Conservation (phyloP, 164 flowering plant genomes). For the Magnolia changhungtana region DNA sequence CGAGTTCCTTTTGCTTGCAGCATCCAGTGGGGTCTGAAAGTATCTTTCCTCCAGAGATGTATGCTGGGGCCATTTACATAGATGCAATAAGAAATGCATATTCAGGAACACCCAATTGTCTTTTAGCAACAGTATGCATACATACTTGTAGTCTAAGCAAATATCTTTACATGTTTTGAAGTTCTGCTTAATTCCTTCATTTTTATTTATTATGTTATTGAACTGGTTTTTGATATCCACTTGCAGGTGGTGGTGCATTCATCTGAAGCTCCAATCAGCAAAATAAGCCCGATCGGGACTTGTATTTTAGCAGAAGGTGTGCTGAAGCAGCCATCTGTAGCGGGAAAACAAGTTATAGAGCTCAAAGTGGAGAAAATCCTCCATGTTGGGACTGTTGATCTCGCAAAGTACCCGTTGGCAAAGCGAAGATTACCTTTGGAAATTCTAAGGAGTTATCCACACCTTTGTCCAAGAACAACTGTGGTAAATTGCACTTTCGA, state of each 20-base stretch:
- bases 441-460: conserved; percentile 46
- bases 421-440: conserved; percentile 61
- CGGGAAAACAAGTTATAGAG: conserved; percentile 54
- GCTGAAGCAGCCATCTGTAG: conserved; percentile 33
- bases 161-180: neutral
- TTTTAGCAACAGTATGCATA: neutral
- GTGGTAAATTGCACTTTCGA: conserved; percentile 40
- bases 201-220: neutral
- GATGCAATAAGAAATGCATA: no score
- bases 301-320: conserved; percentile 77
- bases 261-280: conserved; percentile 37
- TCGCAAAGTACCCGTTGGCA: conserved; percentile 56
- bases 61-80: neutral
- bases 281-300: conserved; percentile 61
- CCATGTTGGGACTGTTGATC: conserved; percentile 70
- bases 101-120: no score
- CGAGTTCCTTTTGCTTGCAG: neutral
- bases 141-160: neutral
- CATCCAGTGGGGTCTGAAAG: neutral
- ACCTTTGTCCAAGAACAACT: conserved; percentile 78
- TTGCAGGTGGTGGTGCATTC: conserved; percentile 70
- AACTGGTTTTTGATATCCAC: neutral
- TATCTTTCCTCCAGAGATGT: neutral
- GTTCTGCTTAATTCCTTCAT: neutral
- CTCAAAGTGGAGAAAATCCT: conserved; percentile 64